Evolutionary conservation across 2,329 filamentous ascomycete species (phyloP).

Genomic region (Colletotrichum eleusines): DNA sequence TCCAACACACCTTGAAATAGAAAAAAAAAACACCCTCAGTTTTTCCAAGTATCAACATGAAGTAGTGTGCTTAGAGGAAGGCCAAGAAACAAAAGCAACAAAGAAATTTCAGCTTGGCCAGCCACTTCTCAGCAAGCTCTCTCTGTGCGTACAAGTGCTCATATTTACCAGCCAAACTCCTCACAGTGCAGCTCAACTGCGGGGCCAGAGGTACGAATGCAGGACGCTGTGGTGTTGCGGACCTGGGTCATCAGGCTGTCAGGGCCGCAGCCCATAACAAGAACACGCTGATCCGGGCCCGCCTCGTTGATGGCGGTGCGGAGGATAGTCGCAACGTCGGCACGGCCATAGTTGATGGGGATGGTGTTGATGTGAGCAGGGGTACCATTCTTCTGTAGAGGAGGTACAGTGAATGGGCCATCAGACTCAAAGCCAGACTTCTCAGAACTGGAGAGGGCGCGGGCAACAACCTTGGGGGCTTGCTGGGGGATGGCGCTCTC

Average conservation of each 20-base stretch:
- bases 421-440: constrained; percentile 44
- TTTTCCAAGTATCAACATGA: constrained; percentile 26
- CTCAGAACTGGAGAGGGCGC: constrained; percentile 39
- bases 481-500: constrained; percentile 17
- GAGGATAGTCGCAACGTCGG: constrained; percentile 54
- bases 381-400: constrained; percentile 20
- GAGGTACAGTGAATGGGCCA: constrained; percentile 24
- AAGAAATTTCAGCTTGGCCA: neutral
- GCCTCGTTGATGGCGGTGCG: constrained; percentile 47
- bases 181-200: constrained; percentile 63
- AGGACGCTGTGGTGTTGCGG: constrained; percentile 55
- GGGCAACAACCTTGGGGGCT: constrained; percentile 35
- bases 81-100: neutral
- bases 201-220: constrained; percentile 56
- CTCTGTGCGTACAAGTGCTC: neutral
- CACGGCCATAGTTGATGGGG: constrained; percentile 50
- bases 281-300: constrained; percentile 49
- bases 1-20: constrained; percentile 12
- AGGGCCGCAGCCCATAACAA: constrained; percentile 62
- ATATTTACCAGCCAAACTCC: constrained; percentile 57
- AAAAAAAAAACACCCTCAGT: neutral
- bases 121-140: neutral
- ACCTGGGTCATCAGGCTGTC: constrained; percentile 56
- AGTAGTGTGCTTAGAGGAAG: neutral
- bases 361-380: constrained; percentile 41